Evolutionary conservation across 768 basidiomycete species (phyloP).

Genomic region (Lactifluus rugatus): DNA sequence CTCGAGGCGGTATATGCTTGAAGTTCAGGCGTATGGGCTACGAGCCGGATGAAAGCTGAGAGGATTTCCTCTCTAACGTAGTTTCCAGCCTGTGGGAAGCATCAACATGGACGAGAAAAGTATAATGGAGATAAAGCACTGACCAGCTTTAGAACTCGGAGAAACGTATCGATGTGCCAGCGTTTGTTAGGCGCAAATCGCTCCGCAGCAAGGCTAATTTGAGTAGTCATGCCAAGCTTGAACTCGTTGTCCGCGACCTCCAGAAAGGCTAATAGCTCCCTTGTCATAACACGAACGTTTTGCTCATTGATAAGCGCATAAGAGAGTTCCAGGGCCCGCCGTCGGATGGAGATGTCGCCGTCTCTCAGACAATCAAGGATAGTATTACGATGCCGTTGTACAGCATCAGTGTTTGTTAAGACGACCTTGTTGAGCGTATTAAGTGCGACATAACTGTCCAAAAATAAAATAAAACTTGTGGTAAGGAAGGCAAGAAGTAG

Average conservation of each 20-base stretch:
- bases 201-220: constrained; percentile 92
- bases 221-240: constrained; percentile 95
- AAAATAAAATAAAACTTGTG: constrained; percentile 4
- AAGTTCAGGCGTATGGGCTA: constrained; percentile 93
- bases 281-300: constrained; percentile 84
- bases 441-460: constrained; percentile 82
- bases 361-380: constrained; percentile 99
- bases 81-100: constrained; percentile 72
- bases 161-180: constrained; percentile 98
- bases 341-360: constrained; percentile 95
- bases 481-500: background rate
- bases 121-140: constrained; percentile 23
- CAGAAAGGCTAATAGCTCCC: constrained; percentile 91
- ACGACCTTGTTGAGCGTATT: constrained; percentile 99
- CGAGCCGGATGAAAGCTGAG: constrained; percentile 89
- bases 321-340: constrained; percentile 91
- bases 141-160: constrained; percentile 86
- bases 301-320: constrained; percentile 95
- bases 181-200: constrained; percentile 94
- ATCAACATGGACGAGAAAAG: background rate
- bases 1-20: constrained; percentile 93
- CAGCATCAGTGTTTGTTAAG: constrained; percentile 93
- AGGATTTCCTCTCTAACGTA: constrained; percentile 95
- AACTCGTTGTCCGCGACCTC: constrained; percentile 99
- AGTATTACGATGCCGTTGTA: constrained; percentile 94